phyloP scores from a whole-genome alignment of 345 rosid genomes.

The Arabidopsis thaliana region DNA sequence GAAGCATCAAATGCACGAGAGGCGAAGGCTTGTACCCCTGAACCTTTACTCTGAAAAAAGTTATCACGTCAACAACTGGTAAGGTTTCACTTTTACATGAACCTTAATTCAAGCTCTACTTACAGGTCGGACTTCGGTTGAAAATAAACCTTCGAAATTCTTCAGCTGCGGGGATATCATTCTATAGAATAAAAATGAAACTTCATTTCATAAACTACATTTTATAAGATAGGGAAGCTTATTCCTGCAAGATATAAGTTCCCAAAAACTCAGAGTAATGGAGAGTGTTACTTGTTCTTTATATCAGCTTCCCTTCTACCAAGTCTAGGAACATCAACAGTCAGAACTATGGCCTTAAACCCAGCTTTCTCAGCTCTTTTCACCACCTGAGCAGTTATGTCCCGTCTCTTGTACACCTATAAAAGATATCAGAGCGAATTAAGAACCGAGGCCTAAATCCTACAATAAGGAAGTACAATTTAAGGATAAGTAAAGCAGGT shows the following conservation, averaged over 20 bases:
- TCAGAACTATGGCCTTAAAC: slow-evolving; percentile 80
- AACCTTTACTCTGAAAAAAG: slow-evolving; percentile 60
- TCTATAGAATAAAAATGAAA: slow-evolving; percentile 50
- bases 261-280: not conserved
- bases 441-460: not conserved
- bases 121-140: slow-evolving; percentile 55
- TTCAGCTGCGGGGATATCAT: slow-evolving; percentile 66
- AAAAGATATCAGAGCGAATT: slow-evolving; percentile 4
- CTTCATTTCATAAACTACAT: slow-evolving; percentile 12
- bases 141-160: slow-evolving; percentile 75
- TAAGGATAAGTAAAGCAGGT: slow-evolving; percentile 13
- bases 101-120: slow-evolving; percentile 48
- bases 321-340: slow-evolving; percentile 83
- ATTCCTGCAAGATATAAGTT: not conserved
- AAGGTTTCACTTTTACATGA: slow-evolving; percentile 16
- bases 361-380: slow-evolving; percentile 87
- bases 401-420: slow-evolving; percentile 70
- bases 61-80: slow-evolving; percentile 8
- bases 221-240: not conserved
- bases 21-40: slow-evolving; percentile 59
- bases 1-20: slow-evolving; percentile 63
- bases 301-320: slow-evolving; percentile 93
- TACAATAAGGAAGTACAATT: not conserved
- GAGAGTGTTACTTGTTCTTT: slow-evolving; percentile 63
- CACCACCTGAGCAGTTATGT: slow-evolving; percentile 60